These are phyloP conservation scores for Brasenia schreberi DNA, from an alignment of 164 flowering plant species.

Conservation along the genomic window DNA sequence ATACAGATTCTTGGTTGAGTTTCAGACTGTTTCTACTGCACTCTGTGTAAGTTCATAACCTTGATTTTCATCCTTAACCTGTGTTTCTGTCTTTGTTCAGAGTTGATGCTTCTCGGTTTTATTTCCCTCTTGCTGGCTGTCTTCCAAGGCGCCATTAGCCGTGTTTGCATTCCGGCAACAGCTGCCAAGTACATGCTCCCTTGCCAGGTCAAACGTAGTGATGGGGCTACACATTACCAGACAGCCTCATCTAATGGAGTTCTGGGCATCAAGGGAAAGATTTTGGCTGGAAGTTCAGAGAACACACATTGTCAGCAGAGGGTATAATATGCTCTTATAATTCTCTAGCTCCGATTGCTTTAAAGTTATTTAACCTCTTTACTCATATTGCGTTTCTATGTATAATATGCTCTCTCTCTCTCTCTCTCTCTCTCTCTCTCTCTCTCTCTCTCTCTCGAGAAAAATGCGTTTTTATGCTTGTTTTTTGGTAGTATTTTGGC, in stretches of 20 bases:
- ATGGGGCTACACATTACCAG: neutral
- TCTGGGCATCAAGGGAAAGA: slow-evolving; percentile 12
- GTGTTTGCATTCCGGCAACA: slow-evolving; percentile 37
- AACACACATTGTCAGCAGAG: slow-evolving; percentile 9
- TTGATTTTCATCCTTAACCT: neutral
- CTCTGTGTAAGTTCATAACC: too few relatives aligned
- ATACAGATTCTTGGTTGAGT: too few relatives aligned
- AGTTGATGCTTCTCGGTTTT: slow-evolving; percentile 91
- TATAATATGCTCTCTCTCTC: too few relatives aligned
- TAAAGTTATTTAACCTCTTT: too few relatives aligned
- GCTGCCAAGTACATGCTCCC: slow-evolving; percentile 42
- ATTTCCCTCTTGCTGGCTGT: slow-evolving; percentile 79
- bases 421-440: too few relatives aligned
- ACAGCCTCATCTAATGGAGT: slow-evolving; percentile 1
- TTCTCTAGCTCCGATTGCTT: too few relatives aligned
- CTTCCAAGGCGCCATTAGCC: slow-evolving; percentile 39
- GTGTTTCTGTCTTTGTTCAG: slow-evolving; percentile 20
- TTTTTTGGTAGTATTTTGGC: too few relatives aligned
- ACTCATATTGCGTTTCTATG: too few relatives aligned
- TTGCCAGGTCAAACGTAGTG: slow-evolving; percentile 18
- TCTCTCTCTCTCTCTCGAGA: too few relatives aligned
- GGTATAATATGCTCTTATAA: neutral
- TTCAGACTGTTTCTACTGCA: too few relatives aligned
- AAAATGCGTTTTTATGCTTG: too few relatives aligned
- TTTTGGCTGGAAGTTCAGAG: slow-evolving; percentile 11